These are phyloP conservation scores for Penicillium brevicompactum DNA, from an alignment of 2,329 filamentous ascomycete species.

Conservation along the genomic window DNA sequence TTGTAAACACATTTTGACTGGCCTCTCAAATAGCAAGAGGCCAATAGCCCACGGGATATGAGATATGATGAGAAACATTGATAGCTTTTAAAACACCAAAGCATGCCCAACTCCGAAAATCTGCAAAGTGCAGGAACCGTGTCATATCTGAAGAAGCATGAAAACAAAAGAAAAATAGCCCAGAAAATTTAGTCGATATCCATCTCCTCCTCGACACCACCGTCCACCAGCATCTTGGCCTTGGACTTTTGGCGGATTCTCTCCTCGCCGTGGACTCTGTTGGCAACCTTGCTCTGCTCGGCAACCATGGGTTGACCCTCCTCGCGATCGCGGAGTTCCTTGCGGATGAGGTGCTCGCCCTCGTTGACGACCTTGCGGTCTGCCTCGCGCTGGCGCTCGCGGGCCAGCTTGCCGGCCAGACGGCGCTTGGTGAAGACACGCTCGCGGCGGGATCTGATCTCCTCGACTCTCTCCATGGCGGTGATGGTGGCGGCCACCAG, in stretches of 20 bases:
- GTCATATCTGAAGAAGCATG: conserved; percentile 26
- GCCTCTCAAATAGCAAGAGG: conserved; percentile 6
- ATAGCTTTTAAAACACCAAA: conserved; percentile 31
- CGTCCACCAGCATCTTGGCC: conserved; percentile 47
- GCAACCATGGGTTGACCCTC: conserved; percentile 43
- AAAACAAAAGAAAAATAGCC: conserved; percentile 21
- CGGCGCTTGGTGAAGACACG: conserved; percentile 91
- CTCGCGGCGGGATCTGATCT: conserved; percentile 82
- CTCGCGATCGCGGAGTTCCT: conserved; percentile 62
- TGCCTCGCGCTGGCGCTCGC: conserved; percentile 74
- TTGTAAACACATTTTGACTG: conserved; percentile 11
- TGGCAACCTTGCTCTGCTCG: conserved; percentile 38
- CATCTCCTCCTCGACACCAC: conserved; percentile 50
- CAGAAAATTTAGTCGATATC: conserved; percentile 44
- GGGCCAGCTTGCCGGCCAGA: conserved; percentile 77
- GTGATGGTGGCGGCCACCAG: conserved; percentile 83
- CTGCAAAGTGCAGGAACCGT: conserved; percentile 24
- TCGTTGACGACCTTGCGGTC: conserved; percentile 87
- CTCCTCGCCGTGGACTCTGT: conserved; percentile 45
- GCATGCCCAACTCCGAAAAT: conserved; percentile 28
- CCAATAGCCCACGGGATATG: conserved; percentile 13
- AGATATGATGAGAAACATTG: conserved; percentile 20
- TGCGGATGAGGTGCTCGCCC: conserved; percentile 88
- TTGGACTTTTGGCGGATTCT: conserved; percentile 46
- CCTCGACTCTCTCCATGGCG: conserved; percentile 86